phyloP scores from a whole-genome alignment of 2,329 filamentous ascomycete species.

The Cladophialophora exuberans region DNA sequence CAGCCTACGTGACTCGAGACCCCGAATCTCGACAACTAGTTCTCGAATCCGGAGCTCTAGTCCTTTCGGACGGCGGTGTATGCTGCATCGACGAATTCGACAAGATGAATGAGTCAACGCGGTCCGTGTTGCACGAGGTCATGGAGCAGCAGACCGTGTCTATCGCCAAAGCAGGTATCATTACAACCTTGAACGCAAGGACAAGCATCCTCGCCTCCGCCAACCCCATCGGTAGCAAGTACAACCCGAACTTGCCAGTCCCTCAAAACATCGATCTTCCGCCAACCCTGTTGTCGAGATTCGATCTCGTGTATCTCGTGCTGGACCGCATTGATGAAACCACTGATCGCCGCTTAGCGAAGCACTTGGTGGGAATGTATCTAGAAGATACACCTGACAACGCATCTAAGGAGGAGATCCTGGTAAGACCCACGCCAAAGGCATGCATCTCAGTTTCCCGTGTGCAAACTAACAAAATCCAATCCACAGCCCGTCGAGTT shows the following conservation, averaged over 20 bases:
- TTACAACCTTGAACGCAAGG: slow-evolving; percentile 88
- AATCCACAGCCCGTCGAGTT: slow-evolving; percentile 79
- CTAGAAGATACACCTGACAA: slow-evolving; percentile 92
- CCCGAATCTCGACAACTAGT: slow-evolving; percentile 74
- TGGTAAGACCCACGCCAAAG: slow-evolving; percentile 61
- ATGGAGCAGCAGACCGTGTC: slow-evolving; percentile 82
- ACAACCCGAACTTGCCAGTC: slow-evolving; percentile 93
- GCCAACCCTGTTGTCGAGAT: slow-evolving; percentile 90
- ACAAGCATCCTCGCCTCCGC: slow-evolving; percentile 96
- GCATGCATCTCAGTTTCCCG: not conserved
- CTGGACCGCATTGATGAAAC: slow-evolving; percentile 92
- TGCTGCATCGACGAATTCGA: slow-evolving; percentile 82
- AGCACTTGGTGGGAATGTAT: slow-evolving; percentile 95
- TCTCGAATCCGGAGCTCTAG: slow-evolving; percentile 73
- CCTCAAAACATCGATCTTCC: slow-evolving; percentile 98
- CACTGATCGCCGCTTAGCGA: slow-evolving; percentile 82
- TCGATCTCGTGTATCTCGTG: slow-evolving; percentile 95
- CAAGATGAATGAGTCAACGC: slow-evolving; percentile 76
- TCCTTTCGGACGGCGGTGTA: slow-evolving; percentile 73
- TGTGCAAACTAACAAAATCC: slow-evolving; percentile 20
- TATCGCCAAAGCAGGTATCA: slow-evolving; percentile 77
- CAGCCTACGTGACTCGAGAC: slow-evolving; percentile 75
- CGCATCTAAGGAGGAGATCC: slow-evolving; percentile 73
- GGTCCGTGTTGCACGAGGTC: slow-evolving; percentile 76
- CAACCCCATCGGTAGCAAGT: slow-evolving; percentile 97